phyloP scores from a whole-genome alignment of 2,329 filamentous ascomycete genomes.

The Malbranchea zuffiana region DNA sequence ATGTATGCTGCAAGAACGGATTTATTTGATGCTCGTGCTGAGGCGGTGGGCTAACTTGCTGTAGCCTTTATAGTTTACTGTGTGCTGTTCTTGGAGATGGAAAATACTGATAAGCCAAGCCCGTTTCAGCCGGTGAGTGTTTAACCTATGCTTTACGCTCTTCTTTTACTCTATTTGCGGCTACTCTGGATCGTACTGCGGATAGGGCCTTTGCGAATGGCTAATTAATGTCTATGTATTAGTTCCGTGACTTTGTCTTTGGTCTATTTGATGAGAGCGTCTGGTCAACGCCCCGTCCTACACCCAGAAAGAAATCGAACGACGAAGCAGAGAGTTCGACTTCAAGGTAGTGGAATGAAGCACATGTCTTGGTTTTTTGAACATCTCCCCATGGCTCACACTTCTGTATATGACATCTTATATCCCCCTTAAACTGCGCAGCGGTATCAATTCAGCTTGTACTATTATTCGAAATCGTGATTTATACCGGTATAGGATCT shows the following conservation, averaged over 20 bases:
- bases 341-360: no score
- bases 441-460: no score
- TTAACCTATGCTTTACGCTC: slow-evolving; percentile 1
- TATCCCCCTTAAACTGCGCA: no score
- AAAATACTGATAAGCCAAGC: slow-evolving; percentile 27
- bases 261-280: slow-evolving; percentile 6
- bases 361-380: no score
- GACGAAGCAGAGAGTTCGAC: neutral
- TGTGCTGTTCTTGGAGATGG: slow-evolving; percentile 36
- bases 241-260: slow-evolving; percentile 9
- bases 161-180: neutral
- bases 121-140: slow-evolving; percentile 33
- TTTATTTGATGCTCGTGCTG: neutral
- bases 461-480: no score
- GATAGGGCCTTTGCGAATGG: neutral
- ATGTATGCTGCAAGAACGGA: slow-evolving; percentile 33
- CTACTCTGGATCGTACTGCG: neutral
- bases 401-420: no score
- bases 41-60: slow-evolving; percentile 1
- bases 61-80: slow-evolving; percentile 30
- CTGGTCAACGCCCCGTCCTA: slow-evolving; percentile 7
- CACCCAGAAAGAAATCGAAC: slow-evolving; percentile 1
- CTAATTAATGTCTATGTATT: neutral
- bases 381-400: no score
- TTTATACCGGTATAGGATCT: no score